Evolutionary conservation across 805 yeast genomes (phyloP).

Genomic region (Teunomyces barrocoloradensis): DNA sequence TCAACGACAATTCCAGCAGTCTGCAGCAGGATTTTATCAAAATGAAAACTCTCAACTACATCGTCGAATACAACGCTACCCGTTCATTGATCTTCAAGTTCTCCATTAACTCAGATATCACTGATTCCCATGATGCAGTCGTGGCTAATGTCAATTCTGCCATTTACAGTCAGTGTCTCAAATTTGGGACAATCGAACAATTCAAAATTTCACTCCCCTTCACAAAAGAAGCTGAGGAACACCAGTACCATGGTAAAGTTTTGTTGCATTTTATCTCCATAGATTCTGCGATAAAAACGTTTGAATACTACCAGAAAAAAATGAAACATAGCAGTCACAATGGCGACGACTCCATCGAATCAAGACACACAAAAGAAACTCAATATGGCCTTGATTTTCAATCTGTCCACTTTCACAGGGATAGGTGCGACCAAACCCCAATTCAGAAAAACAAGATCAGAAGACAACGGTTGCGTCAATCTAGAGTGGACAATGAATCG

Average conservation of each 20-base stretch:
- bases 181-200: conserved; percentile 43
- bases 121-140: neutral
- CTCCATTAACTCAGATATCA: conserved; percentile 3
- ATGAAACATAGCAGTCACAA: conserved; percentile 20
- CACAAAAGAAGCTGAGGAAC: neutral
- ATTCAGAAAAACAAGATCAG: conserved; percentile 6
- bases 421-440: conserved; percentile 37
- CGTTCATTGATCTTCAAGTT: conserved; percentile 25
- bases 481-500: neutral
- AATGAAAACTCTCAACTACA: conserved; percentile 40
- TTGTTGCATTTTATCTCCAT: conserved; percentile 44
- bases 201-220: conserved; percentile 12
- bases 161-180: conserved; percentile 29
- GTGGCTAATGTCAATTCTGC: conserved; percentile 15
- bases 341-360: conserved; percentile 2
- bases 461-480: neutral
- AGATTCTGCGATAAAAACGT: conserved; percentile 44
- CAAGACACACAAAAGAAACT: conserved; percentile 1
- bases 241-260: conserved; percentile 9
- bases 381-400: conserved; percentile 14
- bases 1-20: conserved; percentile 21
- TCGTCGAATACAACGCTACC: conserved; percentile 38
- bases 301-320: conserved; percentile 28
- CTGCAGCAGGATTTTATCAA: conserved; percentile 33
- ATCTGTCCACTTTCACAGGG: conserved; percentile 27